phyloP scores from a whole-genome alignment of 257 asterid genomes.

The Haberlea rhodopensis region DNA sequence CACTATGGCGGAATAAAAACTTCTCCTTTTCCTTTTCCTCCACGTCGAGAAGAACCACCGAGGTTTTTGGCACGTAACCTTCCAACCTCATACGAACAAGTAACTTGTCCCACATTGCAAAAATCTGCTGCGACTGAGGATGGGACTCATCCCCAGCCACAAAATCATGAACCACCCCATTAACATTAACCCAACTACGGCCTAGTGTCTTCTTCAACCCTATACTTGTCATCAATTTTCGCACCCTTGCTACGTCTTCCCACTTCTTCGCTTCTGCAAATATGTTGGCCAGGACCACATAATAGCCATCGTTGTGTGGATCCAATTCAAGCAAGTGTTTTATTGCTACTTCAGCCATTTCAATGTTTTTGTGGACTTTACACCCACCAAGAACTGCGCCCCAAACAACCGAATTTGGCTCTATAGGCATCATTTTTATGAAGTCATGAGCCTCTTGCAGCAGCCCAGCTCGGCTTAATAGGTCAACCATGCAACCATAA shows the following conservation, averaged over 20 bases:
- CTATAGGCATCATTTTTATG: conserved; percentile 49
- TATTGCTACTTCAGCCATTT: conserved; percentile 57
- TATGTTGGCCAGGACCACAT: conserved; percentile 52
- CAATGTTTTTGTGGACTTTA: conserved; percentile 51
- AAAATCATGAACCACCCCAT: conserved; percentile 57
- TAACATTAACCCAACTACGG: conserved; percentile 41
- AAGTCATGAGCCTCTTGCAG: conserved; percentile 54
- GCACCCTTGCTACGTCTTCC: conserved; percentile 51
- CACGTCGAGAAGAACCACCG: conserved; percentile 48
- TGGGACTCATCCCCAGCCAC: conserved; percentile 66
- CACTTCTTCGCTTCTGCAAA: conserved; percentile 41
- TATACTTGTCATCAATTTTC: conserved; percentile 47
- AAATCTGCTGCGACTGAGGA: conserved; percentile 45
- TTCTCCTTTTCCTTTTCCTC: conserved; percentile 54
- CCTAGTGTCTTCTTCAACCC: conserved; percentile 57
- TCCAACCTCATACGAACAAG: conserved; percentile 38
- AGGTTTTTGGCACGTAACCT: conserved; percentile 62
- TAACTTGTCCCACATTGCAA: conserved; percentile 35
- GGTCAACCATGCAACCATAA: conserved; percentile 82
- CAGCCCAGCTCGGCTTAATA: conserved; percentile 61
- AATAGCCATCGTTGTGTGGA: conserved; percentile 56
- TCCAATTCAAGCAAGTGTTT: conserved; percentile 40
- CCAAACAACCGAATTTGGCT: conserved; percentile 63
- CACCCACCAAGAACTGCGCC: conserved; percentile 80
- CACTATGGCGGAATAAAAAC: conserved; percentile 50